Base-by-base conservation (phyloP, 2,329 filamentous ascomycete genomes). In the Lachnellula subtilissima region DNA sequence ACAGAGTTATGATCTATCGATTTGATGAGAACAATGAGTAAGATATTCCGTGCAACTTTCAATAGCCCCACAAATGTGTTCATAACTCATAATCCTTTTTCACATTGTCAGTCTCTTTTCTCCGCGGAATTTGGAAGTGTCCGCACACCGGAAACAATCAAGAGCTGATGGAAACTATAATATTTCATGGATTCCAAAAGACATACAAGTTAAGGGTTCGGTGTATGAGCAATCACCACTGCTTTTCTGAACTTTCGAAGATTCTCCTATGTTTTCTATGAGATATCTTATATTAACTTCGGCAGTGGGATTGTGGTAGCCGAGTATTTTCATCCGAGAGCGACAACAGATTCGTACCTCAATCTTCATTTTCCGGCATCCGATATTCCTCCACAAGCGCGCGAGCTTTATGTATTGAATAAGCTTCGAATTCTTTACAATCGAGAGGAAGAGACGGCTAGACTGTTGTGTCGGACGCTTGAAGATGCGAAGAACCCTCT, bases 391-490 rank as follows among this genome's bases (percentile, higher is more conserved):
- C 88, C 83, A 67, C 91, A 93, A 74, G 91, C 86, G 25, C 83
- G 91, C 55, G 89, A 94, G 17, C 73, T 96, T 1, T 95, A 96
- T 73, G 90, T 88, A 67, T 75, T 94, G 65, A 96, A 95, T 75
- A 93, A 90, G 67, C 90, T 95, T 2, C 86, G 91, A 2, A 77
- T 96, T 36, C 78, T 95, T 0, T 96, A 95, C 70, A 89, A 96
- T 67, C 81, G 91, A 36, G 89, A 93, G 53, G 82, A 89, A 53
- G 78, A 86, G 60, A 92, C 88, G 0, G 85, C 91, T 1, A 81
- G 91, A 51, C 78, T 96, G 2, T 88, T 96, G 2, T 95, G 91
- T 68, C 83, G 88, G 54, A 83, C 86, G 9, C 70, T 81, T 52
- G 80, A 89, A 70, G 88, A 93, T 64, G 74, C 92, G 5, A 84